Percentiles rank a stretch among this genome's conserved stretches.
phyloP scores from a whole-genome alignment of 768 basidiomycete genomes.

The Leccinum imitatum region DNA sequence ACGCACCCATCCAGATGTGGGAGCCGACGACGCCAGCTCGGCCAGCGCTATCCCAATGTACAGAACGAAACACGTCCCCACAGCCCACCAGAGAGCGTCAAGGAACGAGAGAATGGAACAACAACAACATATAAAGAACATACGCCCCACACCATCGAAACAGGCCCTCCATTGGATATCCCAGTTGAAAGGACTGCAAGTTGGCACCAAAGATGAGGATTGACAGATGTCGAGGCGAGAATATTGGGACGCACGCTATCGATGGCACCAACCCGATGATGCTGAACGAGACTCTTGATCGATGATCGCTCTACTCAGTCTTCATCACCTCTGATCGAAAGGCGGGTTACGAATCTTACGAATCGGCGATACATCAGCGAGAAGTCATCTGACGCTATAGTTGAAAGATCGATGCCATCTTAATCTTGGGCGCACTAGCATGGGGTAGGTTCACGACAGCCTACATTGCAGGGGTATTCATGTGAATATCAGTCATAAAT shows the following conservation, averaged over 20 bases:
- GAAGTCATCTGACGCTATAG: slow-evolving; percentile 51
- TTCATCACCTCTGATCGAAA: no score
- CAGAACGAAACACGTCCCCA: slow-evolving; percentile 36
- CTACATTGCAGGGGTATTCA: slow-evolving; percentile 10
- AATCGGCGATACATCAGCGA: slow-evolving; percentile 46
- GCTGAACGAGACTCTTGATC: slow-evolving; percentile 53
- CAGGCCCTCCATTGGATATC: slow-evolving; percentile 47
- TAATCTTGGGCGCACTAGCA: slow-evolving; percentile 18
- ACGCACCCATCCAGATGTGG: slow-evolving; percentile 38
- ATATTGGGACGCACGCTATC: slow-evolving; percentile 45
- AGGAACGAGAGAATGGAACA: background rate
- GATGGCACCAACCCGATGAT: slow-evolving; percentile 67
- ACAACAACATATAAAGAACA: slow-evolving; percentile 3
- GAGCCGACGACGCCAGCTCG: slow-evolving; percentile 38
- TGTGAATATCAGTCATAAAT: slow-evolving; percentile 39
- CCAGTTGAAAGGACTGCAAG: slow-evolving; percentile 40
- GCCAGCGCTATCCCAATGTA: slow-evolving; percentile 39
- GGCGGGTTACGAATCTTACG: no score
- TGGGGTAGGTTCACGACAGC: no score
- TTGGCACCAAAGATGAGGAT: background rate
- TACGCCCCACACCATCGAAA: slow-evolving; percentile 45
- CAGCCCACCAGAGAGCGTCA: slow-evolving; percentile 30
- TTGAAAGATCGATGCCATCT: slow-evolving; percentile 34
- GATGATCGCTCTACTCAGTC: no score
- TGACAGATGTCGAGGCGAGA: background rate